Conservation (phyloP, 305 asterid genomes). For the Plantago coronopus region DNA sequence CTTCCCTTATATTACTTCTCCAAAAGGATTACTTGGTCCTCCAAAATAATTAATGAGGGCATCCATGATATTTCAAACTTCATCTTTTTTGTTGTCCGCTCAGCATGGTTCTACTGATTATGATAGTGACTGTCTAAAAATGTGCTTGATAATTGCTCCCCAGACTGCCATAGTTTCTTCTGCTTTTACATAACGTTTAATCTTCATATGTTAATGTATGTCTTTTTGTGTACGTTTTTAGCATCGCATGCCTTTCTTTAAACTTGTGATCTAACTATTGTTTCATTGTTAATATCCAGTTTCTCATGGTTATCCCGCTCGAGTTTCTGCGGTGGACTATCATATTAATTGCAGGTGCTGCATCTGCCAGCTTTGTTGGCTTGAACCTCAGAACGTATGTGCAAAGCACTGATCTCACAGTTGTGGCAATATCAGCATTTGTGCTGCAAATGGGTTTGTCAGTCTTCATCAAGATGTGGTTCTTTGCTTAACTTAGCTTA, state of each 20-base stretch:
- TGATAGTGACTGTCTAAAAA: no score
- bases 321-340: slow-evolving; percentile 76
- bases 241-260: background rate
- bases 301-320: slow-evolving; percentile 61
- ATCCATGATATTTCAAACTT: no score
- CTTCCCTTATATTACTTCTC: no score
- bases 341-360: slow-evolving; percentile 55
- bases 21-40: no score
- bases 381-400: slow-evolving; percentile 65
- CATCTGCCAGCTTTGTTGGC: slow-evolving; percentile 70
- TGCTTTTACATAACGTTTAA: background rate
- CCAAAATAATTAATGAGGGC: no score
- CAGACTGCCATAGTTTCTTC: no score
- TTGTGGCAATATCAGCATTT: slow-evolving; percentile 66
- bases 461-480: slow-evolving; percentile 85
- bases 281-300: slow-evolving; percentile 39
- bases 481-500: slow-evolving; percentile 81
- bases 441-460: slow-evolving; percentile 78
- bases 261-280: slow-evolving; percentile 12
- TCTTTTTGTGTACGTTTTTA: background rate
- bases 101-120: no score
- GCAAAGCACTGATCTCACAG: slow-evolving; percentile 41
- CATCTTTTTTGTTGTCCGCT: no score
- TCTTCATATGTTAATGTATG: background rate
- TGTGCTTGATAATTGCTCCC: no score